These are phyloP conservation scores for Yamadazyma dushanensis DNA, from an alignment of 1,139 yeast genomes.

Conservation along the genomic window DNA sequence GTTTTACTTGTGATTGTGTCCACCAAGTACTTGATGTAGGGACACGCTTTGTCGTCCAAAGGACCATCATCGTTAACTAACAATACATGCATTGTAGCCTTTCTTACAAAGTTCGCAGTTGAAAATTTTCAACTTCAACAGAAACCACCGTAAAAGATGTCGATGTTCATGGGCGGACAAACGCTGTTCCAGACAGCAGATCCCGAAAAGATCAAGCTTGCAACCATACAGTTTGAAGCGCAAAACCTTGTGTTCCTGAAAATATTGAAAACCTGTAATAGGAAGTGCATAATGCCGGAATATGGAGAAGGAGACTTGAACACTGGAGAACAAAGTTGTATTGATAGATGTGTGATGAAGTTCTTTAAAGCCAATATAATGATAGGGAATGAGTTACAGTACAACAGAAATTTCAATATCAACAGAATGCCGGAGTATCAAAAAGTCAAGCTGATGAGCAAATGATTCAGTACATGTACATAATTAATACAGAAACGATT, in stretches of 20 bases:
- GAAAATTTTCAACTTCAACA: conserved; percentile 6
- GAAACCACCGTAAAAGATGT: conserved; percentile 42
- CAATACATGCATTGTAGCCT: conserved; percentile 40
- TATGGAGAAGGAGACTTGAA: conserved; percentile 80
- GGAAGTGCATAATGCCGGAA: conserved; percentile 70
- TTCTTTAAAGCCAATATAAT: conserved; percentile 63
- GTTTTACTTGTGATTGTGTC: conserved; percentile 64
- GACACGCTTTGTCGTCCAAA: conserved; percentile 75
- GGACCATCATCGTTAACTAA: conserved; percentile 97
- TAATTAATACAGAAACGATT: background rate
- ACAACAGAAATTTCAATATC: conserved; percentile 30
- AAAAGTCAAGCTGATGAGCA: conserved; percentile 20
- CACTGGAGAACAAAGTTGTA: conserved; percentile 74
- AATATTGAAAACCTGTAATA: conserved; percentile 56
- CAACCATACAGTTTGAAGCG: conserved; percentile 76
- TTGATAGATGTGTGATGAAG: conserved; percentile 77
- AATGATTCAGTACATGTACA: conserved; percentile 4
- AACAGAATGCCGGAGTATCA: conserved; percentile 41
- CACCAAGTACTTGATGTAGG: conserved; percentile 80
- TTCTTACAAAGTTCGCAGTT: conserved; percentile 5
- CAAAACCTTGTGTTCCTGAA: conserved; percentile 65
- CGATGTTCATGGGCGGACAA: conserved; percentile 53
- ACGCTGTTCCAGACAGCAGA: conserved; percentile 55
- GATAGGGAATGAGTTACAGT: conserved; percentile 52
- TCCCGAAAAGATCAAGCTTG: conserved; percentile 65